A percentile compares a stretch with the other conserved stretches of the same genome.
Conservation (phyloP, 2,329 filamentous ascomycete species). For the Dothistroma septosporum region DNA sequence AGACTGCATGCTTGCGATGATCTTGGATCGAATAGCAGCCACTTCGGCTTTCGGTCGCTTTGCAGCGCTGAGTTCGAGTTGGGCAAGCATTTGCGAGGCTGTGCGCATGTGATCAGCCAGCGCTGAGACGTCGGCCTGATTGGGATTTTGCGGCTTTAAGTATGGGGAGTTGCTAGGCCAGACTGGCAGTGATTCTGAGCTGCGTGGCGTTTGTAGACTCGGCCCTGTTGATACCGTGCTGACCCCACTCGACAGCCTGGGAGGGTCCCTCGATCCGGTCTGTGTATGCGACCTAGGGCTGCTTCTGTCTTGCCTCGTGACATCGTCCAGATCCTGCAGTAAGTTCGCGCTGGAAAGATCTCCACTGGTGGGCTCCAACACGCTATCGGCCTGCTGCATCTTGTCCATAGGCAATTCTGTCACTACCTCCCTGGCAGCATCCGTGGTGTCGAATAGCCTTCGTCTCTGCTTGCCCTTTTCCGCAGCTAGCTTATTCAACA, state of each 20-base stretch:
- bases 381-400: constrained; percentile 58
- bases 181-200: constrained; percentile 55
- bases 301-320: constrained; percentile 39
- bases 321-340: constrained; percentile 54
- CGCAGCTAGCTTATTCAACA: constrained; percentile 60
- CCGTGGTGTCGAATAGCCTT: constrained; percentile 53
- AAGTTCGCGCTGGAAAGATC: constrained; percentile 72
- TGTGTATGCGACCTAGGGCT: constrained; percentile 20
- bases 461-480: constrained; percentile 59
- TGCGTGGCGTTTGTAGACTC: constrained; percentile 62
- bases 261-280: constrained; percentile 34
- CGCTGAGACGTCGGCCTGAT: constrained; percentile 77
- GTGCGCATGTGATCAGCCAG: constrained; percentile 83
- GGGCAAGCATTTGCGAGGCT: constrained; percentile 80
- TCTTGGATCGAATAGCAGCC: constrained; percentile 77
- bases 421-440: constrained; percentile 52
- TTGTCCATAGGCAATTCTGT: constrained; percentile 42
- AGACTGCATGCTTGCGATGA: constrained; percentile 86
- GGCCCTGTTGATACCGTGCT: constrained; percentile 58
- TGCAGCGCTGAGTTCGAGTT: constrained; percentile 73
- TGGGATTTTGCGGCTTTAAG: constrained; percentile 52
- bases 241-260: constrained; percentile 59
- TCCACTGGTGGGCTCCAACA: constrained; percentile 76
- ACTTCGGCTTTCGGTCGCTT: constrained; percentile 78
- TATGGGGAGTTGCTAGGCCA: constrained; percentile 61